A percentile compares a stretch with the other conserved stretches of the same genome.
Conservation (phyloP, 257 asterid genomes). For the Cordia subcordata region DNA sequence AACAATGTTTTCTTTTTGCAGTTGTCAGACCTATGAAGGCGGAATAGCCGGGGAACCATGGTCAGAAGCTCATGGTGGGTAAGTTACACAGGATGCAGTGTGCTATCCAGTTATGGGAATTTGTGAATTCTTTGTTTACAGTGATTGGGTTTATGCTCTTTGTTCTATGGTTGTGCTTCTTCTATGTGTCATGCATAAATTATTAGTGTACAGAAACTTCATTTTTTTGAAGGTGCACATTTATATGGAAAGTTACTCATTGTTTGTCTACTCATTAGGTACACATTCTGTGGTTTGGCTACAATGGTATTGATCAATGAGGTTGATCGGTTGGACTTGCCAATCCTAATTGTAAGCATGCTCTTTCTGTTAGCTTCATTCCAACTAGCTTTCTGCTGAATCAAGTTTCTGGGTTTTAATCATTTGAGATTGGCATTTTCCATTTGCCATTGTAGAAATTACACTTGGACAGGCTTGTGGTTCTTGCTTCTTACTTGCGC, state of each 20-base stretch:
- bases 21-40: conserved; percentile 98
- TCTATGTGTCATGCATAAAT: not conserved
- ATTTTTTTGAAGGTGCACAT: no score
- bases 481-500: no score
- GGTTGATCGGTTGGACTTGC: conserved; percentile 78
- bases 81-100: conserved; percentile 24
- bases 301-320: conserved; percentile 88
- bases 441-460: no score
- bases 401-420: no score
- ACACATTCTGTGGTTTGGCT: conserved; percentile 93
- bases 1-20: conserved; percentile 20
- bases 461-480: no score
- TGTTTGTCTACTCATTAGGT: conserved; percentile 28
- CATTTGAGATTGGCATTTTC: no score
- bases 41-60: conserved; percentile 97
- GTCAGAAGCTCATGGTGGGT: conserved; percentile 99
- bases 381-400: no score
- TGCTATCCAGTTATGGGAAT: not conserved
- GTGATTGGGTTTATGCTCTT: not conserved
- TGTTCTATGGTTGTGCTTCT: conserved; percentile 8
- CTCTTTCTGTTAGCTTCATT: no score
- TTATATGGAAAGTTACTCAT: no score
- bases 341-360: conserved; percentile 50
- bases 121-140: not conserved
- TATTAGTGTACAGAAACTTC: no score